These are phyloP conservation scores for Tylopilus sp. DNA, from an alignment of 768 basidiomycete genomes.

Conservation along the genomic window DNA sequence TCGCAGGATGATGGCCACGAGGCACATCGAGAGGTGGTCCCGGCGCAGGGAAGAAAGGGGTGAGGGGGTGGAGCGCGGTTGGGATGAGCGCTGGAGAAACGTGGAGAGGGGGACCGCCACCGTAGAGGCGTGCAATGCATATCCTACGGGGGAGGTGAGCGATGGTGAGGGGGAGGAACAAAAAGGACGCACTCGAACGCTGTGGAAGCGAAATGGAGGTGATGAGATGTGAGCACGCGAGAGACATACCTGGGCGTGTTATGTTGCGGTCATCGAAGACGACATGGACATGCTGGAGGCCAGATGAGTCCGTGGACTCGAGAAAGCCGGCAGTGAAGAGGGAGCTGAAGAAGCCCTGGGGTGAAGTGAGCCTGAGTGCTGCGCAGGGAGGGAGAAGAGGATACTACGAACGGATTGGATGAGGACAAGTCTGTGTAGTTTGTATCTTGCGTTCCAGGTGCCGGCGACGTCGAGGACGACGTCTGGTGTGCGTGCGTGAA, in stretches of 20 bases:
- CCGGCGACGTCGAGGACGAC: slow-evolving; percentile 67
- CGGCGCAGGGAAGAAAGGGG: slow-evolving; percentile 52
- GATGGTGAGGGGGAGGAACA: background rate
- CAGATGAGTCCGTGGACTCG: slow-evolving; percentile 45
- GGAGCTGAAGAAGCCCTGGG: slow-evolving; percentile 81
- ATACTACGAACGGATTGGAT: slow-evolving; percentile 70
- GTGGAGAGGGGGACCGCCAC: slow-evolving; percentile 74
- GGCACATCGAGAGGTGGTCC: slow-evolving; percentile 34
- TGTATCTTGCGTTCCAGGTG: slow-evolving; percentile 71
- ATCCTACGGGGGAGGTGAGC: slow-evolving; percentile 46
- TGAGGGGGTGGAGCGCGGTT: slow-evolving; percentile 64
- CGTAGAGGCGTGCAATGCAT: slow-evolving; percentile 84
- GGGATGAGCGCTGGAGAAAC: slow-evolving; percentile 65
- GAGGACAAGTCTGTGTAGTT: slow-evolving; percentile 79
- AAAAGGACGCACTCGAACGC: slow-evolving; percentile 78
- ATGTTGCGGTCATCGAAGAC: slow-evolving; percentile 85
- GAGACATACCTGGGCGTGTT: slow-evolving; percentile 69
- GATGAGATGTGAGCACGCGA: background rate
- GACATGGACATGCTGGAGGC: slow-evolving; percentile 58
- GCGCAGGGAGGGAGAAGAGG: background rate
- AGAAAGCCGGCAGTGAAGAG: slow-evolving; percentile 80
- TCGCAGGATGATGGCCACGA: slow-evolving; percentile 63
- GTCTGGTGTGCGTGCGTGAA: slow-evolving; percentile 72
- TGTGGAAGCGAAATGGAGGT: slow-evolving; percentile 27
- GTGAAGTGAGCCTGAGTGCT: slow-evolving; percentile 1